These are phyloP conservation scores for Rhizoclosmatium sp. DNA, from an alignment of 192 early-diverging fungal species.

Conservation along the genomic window DNA sequence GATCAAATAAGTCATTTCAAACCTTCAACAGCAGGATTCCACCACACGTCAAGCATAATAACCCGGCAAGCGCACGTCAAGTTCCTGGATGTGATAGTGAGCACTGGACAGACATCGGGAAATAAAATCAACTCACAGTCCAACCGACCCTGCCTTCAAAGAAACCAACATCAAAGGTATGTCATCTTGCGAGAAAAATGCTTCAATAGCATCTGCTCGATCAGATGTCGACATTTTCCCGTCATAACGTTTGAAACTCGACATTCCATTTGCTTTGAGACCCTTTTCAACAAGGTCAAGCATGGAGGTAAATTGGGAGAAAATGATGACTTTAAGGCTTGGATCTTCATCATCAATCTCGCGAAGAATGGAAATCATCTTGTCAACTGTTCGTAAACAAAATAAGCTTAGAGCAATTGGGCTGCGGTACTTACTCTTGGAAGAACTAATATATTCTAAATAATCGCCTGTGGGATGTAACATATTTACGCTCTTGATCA, in stretches of 20 bases:
- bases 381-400: background rate
- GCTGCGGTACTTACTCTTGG: background rate
- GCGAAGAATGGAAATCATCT: slow-evolving; percentile 41
- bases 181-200: slow-evolving; percentile 26
- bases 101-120: too few species aligned
- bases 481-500: background rate
- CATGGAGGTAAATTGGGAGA: slow-evolving; percentile 55
- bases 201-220: slow-evolving; percentile 33
- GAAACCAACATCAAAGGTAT: slow-evolving; percentile 67
- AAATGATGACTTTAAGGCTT: slow-evolving; percentile 44
- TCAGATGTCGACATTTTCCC: slow-evolving; percentile 19
- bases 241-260: slow-evolving; percentile 40
- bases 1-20: slow-evolving; percentile 1
- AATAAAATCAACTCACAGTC: slow-evolving; percentile 51
- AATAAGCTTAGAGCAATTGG: too few species aligned
- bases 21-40: slow-evolving; percentile 80
- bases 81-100: slow-evolving; percentile 45
- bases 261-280: slow-evolving; percentile 31
- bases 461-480: slow-evolving; percentile 10
- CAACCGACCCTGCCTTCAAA: slow-evolving; percentile 72
- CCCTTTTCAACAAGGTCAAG: slow-evolving; percentile 48
- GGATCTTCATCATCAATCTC: slow-evolving; percentile 3
- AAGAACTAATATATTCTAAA: slow-evolving; percentile 2
- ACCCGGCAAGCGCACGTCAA: slow-evolving; percentile 60
- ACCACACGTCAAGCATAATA: slow-evolving; percentile 84